Percentiles rank a stretch among this genome's conserved stretches.
Evolutionary conservation across 768 basidiomycete species (phyloP).

Genomic region (Leccinum truebloodii): DNA sequence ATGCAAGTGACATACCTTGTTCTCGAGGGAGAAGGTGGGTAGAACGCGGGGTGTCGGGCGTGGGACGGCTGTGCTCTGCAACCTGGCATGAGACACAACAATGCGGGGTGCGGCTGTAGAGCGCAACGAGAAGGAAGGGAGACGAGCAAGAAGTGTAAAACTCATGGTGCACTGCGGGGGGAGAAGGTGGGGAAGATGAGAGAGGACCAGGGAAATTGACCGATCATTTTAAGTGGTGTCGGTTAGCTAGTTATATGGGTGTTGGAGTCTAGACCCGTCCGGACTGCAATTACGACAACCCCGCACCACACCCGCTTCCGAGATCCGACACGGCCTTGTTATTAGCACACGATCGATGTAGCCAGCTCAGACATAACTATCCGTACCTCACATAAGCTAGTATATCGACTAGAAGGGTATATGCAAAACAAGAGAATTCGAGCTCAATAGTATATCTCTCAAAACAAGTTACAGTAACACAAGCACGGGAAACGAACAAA

Average conservation of each 20-base stretch:
- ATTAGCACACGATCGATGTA: conserved; percentile 28
- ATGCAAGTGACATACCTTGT: conserved; percentile 52
- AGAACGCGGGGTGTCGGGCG: conserved; percentile 49
- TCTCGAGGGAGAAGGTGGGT: conserved; percentile 75
- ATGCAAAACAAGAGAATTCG: conserved; percentile 26
- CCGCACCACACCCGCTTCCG: conserved; percentile 8
- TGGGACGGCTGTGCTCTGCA: conserved; percentile 31
- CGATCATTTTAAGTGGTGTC: conserved; percentile 22
- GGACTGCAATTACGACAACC: conserved; percentile 3
- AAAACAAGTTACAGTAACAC: conserved; percentile 32
- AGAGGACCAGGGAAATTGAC: conserved; percentile 16
- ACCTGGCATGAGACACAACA: conserved; percentile 12
- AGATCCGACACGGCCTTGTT: conserved; percentile 20
- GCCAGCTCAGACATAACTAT: conserved; percentile 24
- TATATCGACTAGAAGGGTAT: conserved; percentile 29
- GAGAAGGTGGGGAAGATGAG: conserved; percentile 17
- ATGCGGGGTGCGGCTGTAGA: conserved; percentile 15
- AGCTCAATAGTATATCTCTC: conserved; percentile 24
- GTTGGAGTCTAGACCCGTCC: conserved; percentile 9
- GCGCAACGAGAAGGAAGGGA: conserved; percentile 18
- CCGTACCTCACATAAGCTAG: conserved; percentile 35
- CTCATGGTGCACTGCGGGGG: conserved; percentile 28
- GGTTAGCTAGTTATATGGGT: neutral
- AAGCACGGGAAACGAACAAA: conserved; percentile 22
- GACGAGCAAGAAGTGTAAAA: conserved; percentile 27